Percentiles rank a stretch among this genome's conserved stretches.
Conservation (phyloP, 352 stramenopile genomes). For the Plasmopara muralis region DNA sequence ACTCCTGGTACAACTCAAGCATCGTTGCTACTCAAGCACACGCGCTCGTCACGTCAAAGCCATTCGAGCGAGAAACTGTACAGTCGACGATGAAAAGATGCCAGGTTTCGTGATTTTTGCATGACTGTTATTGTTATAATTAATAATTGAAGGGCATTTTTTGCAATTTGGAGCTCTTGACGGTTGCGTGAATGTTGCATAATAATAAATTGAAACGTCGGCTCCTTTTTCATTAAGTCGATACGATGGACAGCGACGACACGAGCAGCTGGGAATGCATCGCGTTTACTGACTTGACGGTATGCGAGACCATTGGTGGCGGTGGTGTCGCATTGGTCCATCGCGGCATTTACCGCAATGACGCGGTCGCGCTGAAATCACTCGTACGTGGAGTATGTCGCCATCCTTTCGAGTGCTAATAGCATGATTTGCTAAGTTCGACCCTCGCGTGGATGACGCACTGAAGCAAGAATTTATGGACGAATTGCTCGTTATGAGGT, state of each 20-base stretch:
- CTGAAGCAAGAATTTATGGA: constrained; percentile 91
- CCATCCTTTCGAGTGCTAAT: neutral
- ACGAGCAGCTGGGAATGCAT: constrained; percentile 62
- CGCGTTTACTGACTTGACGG: constrained; percentile 64
- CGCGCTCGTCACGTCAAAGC: constrained; percentile 68
- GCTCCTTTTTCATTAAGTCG: neutral
- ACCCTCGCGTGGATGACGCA: constrained; percentile 71
- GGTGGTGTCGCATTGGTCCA: constrained; percentile 89
- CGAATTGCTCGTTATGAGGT: constrained; percentile 89
- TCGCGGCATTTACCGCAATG: constrained; percentile 61
- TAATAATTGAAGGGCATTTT: neutral
- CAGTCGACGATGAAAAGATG: constrained; percentile 41
- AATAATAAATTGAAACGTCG: constrained; percentile 6
- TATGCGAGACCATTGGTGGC: constrained; percentile 83
- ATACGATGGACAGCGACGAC: constrained; percentile 19
- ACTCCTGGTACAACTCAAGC: constrained; percentile 59
- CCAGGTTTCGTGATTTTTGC: neutral
- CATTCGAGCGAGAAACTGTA: constrained; percentile 71
- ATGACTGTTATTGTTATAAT: neutral
- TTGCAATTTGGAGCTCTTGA: neutral
- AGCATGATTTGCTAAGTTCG: constrained; percentile 44
- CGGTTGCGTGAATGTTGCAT: neutral
- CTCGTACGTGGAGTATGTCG: constrained; percentile 37
- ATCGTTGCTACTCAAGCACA: constrained; percentile 70
- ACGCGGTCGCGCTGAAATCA: constrained; percentile 83